These are phyloP conservation scores for Dunaliella primolecta DNA, from an alignment of 139 green algal genomes.

Conservation along the genomic window DNA sequence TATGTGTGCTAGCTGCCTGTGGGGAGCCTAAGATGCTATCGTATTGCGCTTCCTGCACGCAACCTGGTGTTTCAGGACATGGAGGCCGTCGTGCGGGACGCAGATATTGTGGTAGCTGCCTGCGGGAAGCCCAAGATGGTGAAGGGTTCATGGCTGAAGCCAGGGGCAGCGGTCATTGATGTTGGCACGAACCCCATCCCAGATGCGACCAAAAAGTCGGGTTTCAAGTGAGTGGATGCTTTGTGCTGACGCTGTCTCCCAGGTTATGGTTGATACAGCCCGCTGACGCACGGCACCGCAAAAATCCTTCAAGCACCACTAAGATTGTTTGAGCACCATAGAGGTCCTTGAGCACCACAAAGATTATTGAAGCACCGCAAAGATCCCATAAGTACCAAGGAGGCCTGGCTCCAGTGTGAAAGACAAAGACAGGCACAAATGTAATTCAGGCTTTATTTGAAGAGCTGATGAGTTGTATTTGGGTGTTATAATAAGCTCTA, in stretches of 20 bases:
- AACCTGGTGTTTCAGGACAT: conserved; percentile 44
- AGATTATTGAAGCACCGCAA: no score
- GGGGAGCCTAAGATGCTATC: conserved; percentile 67
- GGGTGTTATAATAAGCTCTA: no score
- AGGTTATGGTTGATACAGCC: not conserved
- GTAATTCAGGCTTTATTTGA: no score
- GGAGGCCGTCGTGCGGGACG: conserved; percentile 63
- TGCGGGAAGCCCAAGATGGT: conserved; percentile 80
- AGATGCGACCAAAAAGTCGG: conserved; percentile 41
- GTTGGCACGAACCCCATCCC: conserved; percentile 93
- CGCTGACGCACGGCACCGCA: no score
- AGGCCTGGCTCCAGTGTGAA: no score
- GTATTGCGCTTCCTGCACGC: not conserved
- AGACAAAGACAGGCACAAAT: no score
- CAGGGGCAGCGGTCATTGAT: conserved; percentile 88
- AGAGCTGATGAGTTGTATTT: no score
- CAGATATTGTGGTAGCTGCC: conserved; percentile 96
- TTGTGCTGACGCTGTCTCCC: not conserved
- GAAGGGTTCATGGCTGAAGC: conserved; percentile 87
- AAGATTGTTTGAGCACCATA: no score
- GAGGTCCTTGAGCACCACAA: no score
- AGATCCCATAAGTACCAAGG: no score
- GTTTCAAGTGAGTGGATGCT: conserved; percentile 21
- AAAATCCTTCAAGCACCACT: no score
- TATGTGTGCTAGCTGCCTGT: conserved; percentile 90